Evolutionary conservation across 1,284 basidiomycete species (phyloP).

Genomic region (Kwoniella shivajii): DNA sequence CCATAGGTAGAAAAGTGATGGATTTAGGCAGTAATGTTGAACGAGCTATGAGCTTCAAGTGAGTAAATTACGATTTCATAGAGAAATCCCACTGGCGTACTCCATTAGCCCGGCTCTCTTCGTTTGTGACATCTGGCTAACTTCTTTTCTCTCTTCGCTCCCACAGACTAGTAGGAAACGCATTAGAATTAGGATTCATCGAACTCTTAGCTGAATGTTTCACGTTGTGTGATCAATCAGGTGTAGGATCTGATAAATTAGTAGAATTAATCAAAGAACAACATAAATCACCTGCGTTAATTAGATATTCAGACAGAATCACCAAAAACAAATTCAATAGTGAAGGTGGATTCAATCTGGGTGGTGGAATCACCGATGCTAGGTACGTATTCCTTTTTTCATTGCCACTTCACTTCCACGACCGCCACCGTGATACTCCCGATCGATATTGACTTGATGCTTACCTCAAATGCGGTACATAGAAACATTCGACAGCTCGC

Average conservation of each 20-base stretch:
- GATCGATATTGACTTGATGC: not conserved
- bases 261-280: slow-evolving; percentile 63
- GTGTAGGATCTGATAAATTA: slow-evolving; percentile 66
- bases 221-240: slow-evolving; percentile 81
- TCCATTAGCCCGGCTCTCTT: no score
- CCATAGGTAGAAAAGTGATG: slow-evolving; percentile 70
- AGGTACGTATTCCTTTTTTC: slow-evolving; percentile 50
- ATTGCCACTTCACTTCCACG: no score
- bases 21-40: slow-evolving; percentile 57
- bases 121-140: no score
- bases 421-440: not conserved
- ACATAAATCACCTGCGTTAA: slow-evolving; percentile 40
- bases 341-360: slow-evolving; percentile 77
- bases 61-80: no score
- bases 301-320: slow-evolving; percentile 36
- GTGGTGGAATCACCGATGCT: slow-evolving; percentile 84
- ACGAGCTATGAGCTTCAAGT: slow-evolving; percentile 73
- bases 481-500: slow-evolving; percentile 57
- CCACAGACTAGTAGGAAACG: slow-evolving; percentile 48
- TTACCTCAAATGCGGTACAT: not conserved
- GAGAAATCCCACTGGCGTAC: no score
- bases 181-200: slow-evolving; percentile 57
- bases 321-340: slow-evolving; percentile 69
- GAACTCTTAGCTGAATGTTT: slow-evolving; percentile 79
- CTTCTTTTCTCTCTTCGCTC: not conserved